phyloP scores from a whole-genome alignment of 768 basidiomycete genomes.

The Mycena olivaceomarginata region DNA sequence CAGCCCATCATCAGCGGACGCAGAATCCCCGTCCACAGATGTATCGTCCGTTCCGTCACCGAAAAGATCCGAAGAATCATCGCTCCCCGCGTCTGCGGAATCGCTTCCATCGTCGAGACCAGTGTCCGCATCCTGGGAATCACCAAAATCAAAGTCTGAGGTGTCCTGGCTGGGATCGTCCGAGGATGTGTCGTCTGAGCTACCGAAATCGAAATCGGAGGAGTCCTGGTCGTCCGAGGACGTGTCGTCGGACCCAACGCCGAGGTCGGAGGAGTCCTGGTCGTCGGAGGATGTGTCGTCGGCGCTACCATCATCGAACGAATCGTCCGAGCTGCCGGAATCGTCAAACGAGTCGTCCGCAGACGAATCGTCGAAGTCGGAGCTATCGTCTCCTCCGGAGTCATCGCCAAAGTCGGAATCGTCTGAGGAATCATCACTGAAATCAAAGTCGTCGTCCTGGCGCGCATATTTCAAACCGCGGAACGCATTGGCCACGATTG shows the following conservation, averaged over 20 bases:
- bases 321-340: slow-evolving; percentile 19
- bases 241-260: too few species aligned
- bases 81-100: neutral
- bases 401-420: neutral
- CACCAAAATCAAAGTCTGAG: too few species aligned
- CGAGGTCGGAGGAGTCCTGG: too few species aligned
- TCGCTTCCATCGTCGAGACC: neutral
- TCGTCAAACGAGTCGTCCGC: neutral
- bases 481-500: neutral
- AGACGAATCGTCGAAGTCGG: neutral
- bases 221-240: too few species aligned
- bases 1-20: neutral
- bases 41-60: neutral
- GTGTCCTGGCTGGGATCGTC: neutral
- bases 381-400: neutral
- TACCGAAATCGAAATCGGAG: neutral
- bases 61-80: neutral
- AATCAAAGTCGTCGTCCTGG: slow-evolving; percentile 36
- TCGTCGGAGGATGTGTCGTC: slow-evolving; percentile 1
- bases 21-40: slow-evolving; percentile 5
- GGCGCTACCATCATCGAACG: neutral
- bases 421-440: neutral
- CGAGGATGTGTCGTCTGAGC: neutral
- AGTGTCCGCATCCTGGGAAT: neutral
- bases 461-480: slow-evolving; percentile 23